phyloP scores from a whole-genome alignment of 805 yeast genomes.

The Kazachstania africana region DNA sequence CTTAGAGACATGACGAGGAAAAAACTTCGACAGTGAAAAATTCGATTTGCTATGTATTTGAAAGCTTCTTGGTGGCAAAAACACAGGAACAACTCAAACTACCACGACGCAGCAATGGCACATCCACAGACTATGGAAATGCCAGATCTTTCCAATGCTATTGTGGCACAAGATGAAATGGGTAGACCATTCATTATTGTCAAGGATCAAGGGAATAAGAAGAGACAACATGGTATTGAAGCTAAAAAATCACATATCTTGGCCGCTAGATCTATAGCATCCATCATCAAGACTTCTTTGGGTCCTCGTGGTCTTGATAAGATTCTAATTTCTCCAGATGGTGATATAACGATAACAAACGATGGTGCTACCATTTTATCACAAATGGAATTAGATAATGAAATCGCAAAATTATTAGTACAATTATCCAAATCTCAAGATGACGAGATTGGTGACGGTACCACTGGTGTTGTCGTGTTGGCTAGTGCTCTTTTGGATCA shows the following conservation, averaged over 20 bases:
- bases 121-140: conserved; percentile 29
- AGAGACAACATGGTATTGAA: conserved; percentile 65
- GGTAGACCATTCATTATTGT: conserved; percentile 98
- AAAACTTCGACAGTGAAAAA: too few relatives aligned
- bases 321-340: conserved; percentile 89
- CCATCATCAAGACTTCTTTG: conserved; percentile 79
- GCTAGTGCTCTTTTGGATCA: conserved; percentile 93
- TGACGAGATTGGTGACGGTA: conserved; percentile 97
- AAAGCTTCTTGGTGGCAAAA: too few relatives aligned
- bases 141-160: conserved; percentile 97
- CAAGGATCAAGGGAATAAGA: conserved; percentile 61
- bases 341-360: conserved; percentile 94
- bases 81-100: too few relatives aligned
- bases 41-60: too few relatives aligned
- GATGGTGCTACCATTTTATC: conserved; percentile 96
- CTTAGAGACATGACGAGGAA: too few relatives aligned
- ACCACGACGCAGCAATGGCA: neutral
- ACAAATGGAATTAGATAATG: conserved; percentile 92
- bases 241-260: conserved; percentile 78
- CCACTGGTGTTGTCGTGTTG: conserved; percentile 95
- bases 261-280: conserved; percentile 91
- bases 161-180: conserved; percentile 98
- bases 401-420: conserved; percentile 89
- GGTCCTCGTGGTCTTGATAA: conserved; percentile 99
- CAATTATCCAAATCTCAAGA: conserved; percentile 92